A percentile compares a stretch with the other conserved stretches of the same genome.
These are phyloP conservation scores for Aciculoconidium aculeatum DNA, from an alignment of 805 yeast species.

Conservation along the genomic window DNA sequence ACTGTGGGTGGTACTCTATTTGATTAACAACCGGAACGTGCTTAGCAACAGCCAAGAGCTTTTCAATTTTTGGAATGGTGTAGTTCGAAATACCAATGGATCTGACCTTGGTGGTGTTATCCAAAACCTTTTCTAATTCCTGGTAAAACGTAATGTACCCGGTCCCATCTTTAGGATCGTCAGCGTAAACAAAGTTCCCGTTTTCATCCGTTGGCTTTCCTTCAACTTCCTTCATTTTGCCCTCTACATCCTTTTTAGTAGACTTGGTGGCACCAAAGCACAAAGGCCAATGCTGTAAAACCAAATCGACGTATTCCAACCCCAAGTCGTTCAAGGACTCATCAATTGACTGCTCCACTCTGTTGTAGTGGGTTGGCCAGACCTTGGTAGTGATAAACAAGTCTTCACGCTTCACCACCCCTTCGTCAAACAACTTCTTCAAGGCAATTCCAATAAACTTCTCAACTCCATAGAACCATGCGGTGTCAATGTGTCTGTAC, in stretches of 20 bases:
- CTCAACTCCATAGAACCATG: slow-evolving; percentile 46
- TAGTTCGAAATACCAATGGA: slow-evolving; percentile 59
- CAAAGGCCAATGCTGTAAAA: slow-evolving; percentile 49
- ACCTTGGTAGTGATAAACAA: slow-evolving; percentile 33
- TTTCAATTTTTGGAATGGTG: slow-evolving; percentile 22
- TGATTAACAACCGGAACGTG: slow-evolving; percentile 50
- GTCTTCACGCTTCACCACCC: slow-evolving; percentile 44
- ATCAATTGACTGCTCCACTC: slow-evolving; percentile 37
- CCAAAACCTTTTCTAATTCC: slow-evolving; percentile 22
- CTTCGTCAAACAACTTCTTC: slow-evolving; percentile 42
- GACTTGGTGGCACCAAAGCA: slow-evolving; percentile 32
- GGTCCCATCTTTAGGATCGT: slow-evolving; percentile 29
- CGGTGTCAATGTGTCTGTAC: slow-evolving; percentile 47
- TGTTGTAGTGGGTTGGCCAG: slow-evolving; percentile 39
- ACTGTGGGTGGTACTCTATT: slow-evolving; percentile 33
- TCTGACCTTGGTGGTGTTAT: slow-evolving; percentile 31
- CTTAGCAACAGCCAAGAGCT: slow-evolving; percentile 32
- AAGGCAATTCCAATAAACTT: slow-evolving; percentile 39
- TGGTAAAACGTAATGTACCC: slow-evolving; percentile 27
- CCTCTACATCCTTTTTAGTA: slow-evolving; percentile 38
- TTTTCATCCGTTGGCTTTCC: slow-evolving; percentile 29
- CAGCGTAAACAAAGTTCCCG: slow-evolving; percentile 30
- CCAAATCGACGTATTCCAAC: slow-evolving; percentile 41
- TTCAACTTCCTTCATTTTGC: slow-evolving; percentile 18
- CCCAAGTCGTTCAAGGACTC: slow-evolving; percentile 35